These are phyloP conservation scores for Candida krabiensis DNA, from an alignment of 805 yeast species.

Conservation along the genomic window DNA sequence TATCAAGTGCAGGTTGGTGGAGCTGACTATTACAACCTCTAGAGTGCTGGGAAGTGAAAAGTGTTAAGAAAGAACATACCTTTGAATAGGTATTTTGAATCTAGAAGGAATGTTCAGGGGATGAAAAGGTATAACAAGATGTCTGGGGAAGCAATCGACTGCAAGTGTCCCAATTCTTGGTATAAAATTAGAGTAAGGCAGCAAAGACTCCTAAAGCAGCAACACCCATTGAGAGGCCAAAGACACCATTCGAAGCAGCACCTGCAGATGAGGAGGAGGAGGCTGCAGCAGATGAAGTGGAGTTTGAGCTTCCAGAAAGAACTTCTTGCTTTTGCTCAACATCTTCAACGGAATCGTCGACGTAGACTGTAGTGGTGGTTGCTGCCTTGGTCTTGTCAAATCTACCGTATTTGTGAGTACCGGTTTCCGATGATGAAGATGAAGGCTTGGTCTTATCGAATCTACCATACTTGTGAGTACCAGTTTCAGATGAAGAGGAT, in stretches of 20 bases:
- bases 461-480: slow-evolving; percentile 58
- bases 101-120: no score
- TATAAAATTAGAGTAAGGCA: slow-evolving; percentile 8
- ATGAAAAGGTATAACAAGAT: no score
- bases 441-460: slow-evolving; percentile 47
- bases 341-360: slow-evolving; percentile 18
- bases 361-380: slow-evolving; percentile 39
- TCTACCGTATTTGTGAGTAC: slow-evolving; percentile 48
- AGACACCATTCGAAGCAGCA: slow-evolving; percentile 25
- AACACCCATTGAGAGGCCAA: slow-evolving; percentile 18
- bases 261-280: slow-evolving; percentile 23
- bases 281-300: slow-evolving; percentile 18
- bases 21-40: no score
- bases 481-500: slow-evolving; percentile 35
- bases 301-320: slow-evolving; percentile 25
- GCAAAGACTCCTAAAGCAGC: slow-evolving; percentile 20
- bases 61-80: no score
- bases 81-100: no score
- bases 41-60: no score
- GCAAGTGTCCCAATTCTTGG: no score
- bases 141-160: no score
- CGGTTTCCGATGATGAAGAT: slow-evolving; percentile 29
- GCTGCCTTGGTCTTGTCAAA: slow-evolving; percentile 48
- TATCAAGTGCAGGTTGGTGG: no score
- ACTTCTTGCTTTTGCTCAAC: slow-evolving; percentile 16